Conservation (phyloP, 129 eudicot species). For the Escallonia rubra region DNA sequence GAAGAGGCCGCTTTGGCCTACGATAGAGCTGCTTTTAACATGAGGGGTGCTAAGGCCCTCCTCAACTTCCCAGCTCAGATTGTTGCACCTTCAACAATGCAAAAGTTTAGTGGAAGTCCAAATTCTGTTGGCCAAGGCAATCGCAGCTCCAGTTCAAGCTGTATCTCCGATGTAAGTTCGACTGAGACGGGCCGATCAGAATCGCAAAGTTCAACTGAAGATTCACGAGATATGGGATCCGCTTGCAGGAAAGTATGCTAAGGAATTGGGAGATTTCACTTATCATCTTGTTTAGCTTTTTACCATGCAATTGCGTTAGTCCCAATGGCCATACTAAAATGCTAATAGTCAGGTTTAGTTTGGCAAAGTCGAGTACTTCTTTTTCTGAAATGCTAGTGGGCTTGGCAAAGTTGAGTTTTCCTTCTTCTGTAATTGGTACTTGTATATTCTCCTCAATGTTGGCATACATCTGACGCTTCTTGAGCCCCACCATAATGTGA, state of each 20-base stretch:
- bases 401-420: too few relatives aligned
- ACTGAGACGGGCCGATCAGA: constrained; percentile 1
- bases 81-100: constrained; percentile 13
- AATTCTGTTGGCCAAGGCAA: constrained; percentile 3
- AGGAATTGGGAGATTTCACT: background rate
- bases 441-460: too few relatives aligned
- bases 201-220: background rate
- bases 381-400: too few relatives aligned
- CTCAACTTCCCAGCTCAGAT: constrained; percentile 60
- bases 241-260: background rate
- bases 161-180: background rate
- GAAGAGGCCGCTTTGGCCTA: constrained; percentile 86
- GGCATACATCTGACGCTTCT: too few relatives aligned
- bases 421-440: too few relatives aligned
- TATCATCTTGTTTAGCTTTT: too few relatives aligned
- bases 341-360: too few relatives aligned
- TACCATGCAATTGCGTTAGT: too few relatives aligned
- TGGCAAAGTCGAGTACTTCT: too few relatives aligned
- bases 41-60: constrained; percentile 72
- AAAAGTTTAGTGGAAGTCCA: constrained; percentile 14
- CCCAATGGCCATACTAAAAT: too few relatives aligned
- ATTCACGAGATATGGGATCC: constrained; percentile 19
- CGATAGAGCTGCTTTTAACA: constrained; percentile 66
- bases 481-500: too few relatives aligned
- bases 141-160: constrained; percentile 24